Evolutionary conservation across 2,329 filamentous ascomycete genomes (phyloP).

Genomic region (Colletotrichum salicis): DNA sequence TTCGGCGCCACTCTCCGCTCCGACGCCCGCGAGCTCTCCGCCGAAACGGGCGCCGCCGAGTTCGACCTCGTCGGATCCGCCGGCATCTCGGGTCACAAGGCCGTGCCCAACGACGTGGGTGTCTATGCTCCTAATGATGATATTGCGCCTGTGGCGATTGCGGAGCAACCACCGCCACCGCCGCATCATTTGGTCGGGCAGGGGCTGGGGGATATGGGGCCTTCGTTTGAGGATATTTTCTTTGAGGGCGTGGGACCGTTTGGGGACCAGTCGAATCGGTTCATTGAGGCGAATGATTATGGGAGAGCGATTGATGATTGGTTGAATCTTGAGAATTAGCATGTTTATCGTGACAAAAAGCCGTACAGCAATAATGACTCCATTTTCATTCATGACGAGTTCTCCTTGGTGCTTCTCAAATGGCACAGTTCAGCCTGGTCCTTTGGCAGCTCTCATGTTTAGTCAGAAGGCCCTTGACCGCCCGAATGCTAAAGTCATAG

Average conservation of each 20-base stretch:
- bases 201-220: background rate
- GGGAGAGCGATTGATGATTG: constrained; percentile 48
- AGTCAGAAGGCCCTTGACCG: background rate
- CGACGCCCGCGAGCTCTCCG: constrained; percentile 4
- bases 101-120: constrained; percentile 46
- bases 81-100: constrained; percentile 50
- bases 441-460: background rate
- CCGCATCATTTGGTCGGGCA: background rate
- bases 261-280: constrained; percentile 42
- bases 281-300: constrained; percentile 49
- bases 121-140: constrained; percentile 48
- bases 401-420: too few species aligned
- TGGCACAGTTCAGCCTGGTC: too few species aligned
- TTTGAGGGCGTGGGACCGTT: constrained; percentile 38
- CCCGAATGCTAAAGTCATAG: too few species aligned
- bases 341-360: background rate
- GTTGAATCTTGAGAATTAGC: constrained; percentile 37
- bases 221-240: constrained; percentile 36
- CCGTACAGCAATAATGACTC: background rate
- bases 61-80: constrained; percentile 50
- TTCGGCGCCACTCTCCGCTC: constrained; percentile 36
- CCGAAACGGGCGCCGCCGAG: constrained; percentile 40
- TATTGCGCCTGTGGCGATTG: background rate
- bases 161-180: background rate
- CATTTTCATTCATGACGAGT: background rate